A percentile compares a stretch with the other conserved stretches of the same genome.
Evolutionary conservation across 805 yeast genomes (phyloP).

Genomic region (Cyberlindnera euphorbiae): DNA sequence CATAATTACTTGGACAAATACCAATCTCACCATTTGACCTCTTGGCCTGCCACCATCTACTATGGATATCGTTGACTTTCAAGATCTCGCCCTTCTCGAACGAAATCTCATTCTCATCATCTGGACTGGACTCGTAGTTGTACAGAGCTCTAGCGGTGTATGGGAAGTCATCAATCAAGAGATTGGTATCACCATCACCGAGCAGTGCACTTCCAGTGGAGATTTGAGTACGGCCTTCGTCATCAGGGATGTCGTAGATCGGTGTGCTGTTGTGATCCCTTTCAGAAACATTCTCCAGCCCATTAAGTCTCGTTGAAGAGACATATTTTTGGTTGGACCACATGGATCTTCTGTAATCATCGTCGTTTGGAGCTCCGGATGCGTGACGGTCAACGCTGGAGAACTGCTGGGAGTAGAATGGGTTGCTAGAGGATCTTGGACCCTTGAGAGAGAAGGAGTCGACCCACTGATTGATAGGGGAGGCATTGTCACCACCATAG

Average conservation of each 20-base stretch:
- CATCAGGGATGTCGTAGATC: conserved; percentile 15
- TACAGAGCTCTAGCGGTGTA: conserved; percentile 84
- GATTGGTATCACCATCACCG: conserved; percentile 16
- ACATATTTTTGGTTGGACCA: conserved; percentile 29
- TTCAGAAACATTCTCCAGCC: conserved; percentile 48
- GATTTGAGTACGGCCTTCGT: conserved; percentile 17
- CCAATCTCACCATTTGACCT: conserved; percentile 89
- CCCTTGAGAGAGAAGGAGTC: conserved; percentile 72
- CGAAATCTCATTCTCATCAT: conserved; percentile 88
- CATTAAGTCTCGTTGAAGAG: conserved; percentile 54
- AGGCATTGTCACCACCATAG: conserved; percentile 85
- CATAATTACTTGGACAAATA: conserved; percentile 93
- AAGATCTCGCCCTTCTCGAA: conserved; percentile 88
- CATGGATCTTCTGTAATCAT: conserved; percentile 15
- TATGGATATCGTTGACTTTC: conserved; percentile 87
- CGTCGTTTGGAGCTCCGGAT: neutral
- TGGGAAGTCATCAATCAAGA: conserved; percentile 52
- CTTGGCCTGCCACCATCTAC: conserved; percentile 98
- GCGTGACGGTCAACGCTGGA: neutral
- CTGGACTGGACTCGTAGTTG: conserved; percentile 83
- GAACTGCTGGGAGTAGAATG: conserved; percentile 15
- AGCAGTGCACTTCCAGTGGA: conserved; percentile 15
- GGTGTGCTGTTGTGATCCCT: conserved; percentile 20
- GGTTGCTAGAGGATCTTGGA: conserved; percentile 32
- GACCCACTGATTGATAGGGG: conserved; percentile 80